phyloP scores from a whole-genome alignment of 768 basidiomycete genomes.

The Pholiota molesta region DNA sequence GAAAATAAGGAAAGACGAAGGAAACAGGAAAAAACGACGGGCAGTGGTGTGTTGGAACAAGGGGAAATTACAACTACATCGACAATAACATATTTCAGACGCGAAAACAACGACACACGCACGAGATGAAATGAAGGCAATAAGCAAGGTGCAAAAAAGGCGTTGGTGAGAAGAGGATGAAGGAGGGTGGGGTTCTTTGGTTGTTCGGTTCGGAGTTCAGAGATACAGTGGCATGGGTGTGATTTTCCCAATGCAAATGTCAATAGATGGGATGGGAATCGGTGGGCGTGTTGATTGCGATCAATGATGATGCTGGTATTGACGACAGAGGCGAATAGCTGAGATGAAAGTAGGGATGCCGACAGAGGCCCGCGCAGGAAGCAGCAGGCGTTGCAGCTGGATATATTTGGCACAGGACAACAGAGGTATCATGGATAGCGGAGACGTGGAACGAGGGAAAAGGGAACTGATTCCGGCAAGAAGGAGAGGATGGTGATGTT shows the following conservation, averaged over 20 bases:
- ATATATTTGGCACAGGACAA: slow-evolving; percentile 3
- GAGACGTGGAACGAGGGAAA: background rate
- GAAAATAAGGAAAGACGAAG: slow-evolving; percentile 1
- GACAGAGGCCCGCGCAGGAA: background rate
- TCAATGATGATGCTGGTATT: background rate
- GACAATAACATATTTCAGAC: background rate
- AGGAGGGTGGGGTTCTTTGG: background rate
- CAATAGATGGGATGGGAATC: background rate
- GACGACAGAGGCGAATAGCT: background rate
- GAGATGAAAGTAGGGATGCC: background rate
- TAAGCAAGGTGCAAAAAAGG: background rate
- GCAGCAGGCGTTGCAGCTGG: background rate
- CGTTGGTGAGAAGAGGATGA: background rate
- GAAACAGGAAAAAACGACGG: background rate
- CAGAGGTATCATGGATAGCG: slow-evolving; percentile 4
- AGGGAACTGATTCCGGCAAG: background rate
- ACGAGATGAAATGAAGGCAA: slow-evolving; percentile 1
- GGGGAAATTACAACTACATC: slow-evolving; percentile 11
- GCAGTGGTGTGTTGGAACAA: background rate
- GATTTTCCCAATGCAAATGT: background rate
- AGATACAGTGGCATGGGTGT: background rate
- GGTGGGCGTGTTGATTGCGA: background rate
- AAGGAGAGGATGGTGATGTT: background rate
- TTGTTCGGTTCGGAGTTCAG: background rate
- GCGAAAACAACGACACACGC: background rate